These are phyloP conservation scores for Tulasnella sp. DNA, from an alignment of 768 basidiomycete species.

Conservation along the genomic window DNA sequence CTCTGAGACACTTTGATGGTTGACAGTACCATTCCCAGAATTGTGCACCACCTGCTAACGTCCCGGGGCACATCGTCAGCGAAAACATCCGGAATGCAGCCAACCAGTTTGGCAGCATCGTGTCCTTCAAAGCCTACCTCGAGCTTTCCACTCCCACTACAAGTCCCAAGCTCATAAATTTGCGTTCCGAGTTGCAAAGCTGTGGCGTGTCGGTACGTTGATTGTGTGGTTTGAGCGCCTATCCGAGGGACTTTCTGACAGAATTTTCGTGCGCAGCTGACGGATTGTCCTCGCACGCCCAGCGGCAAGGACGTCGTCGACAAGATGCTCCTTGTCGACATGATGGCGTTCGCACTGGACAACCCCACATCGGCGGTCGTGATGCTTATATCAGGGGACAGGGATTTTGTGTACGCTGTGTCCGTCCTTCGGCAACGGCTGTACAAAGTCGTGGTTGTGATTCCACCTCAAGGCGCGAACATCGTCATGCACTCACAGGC, in stretches of 20 bases:
- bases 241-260: too few species aligned
- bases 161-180: conserved; percentile 27
- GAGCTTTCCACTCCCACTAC: conserved; percentile 33
- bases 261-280: conserved; percentile 25
- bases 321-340: conserved; percentile 51
- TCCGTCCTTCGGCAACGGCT: conserved; percentile 43
- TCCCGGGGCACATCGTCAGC: conserved; percentile 12
- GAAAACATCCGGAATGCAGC: conserved; percentile 11
- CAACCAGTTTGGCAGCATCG: conserved; percentile 5
- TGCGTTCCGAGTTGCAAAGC: conserved; percentile 36
- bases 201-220: conserved; percentile 34
- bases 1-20: background rate
- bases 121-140: conserved; percentile 43
- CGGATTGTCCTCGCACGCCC: conserved; percentile 16
- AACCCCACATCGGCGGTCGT: conserved; percentile 41
- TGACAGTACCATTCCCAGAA: conserved; percentile 20
- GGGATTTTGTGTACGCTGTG: conserved; percentile 52
- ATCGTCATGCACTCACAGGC: conserved; percentile 14
- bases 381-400: conserved; percentile 52
- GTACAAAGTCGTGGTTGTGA: conserved; percentile 42
- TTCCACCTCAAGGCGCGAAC: conserved; percentile 23
- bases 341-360: conserved; percentile 54
- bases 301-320: conserved; percentile 31
- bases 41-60: conserved; percentile 23
- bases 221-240: background rate